Evolutionary conservation across 148 eudicot species (phyloP).

Genomic region (Chenopodium album): DNA sequence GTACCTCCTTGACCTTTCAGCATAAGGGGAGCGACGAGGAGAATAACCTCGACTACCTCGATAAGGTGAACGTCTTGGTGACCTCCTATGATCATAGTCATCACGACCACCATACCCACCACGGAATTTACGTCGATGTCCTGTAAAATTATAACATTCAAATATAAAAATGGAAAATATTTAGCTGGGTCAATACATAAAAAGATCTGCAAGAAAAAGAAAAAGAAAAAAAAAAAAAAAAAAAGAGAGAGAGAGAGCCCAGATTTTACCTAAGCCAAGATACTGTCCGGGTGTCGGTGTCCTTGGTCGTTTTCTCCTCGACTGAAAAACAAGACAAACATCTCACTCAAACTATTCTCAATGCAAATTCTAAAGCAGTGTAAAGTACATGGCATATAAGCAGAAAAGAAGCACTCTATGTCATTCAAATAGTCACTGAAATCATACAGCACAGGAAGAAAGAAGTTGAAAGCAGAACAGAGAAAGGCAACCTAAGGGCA

Average conservation of each 20-base stretch:
- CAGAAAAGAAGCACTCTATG: not conserved
- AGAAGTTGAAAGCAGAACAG: not conserved
- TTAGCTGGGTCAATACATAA: not conserved
- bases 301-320: conserved; percentile 94
- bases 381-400: conserved; percentile 2
- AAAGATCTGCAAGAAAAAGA: not conserved
- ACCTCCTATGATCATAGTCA: conserved; percentile 75
- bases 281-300: conserved; percentile 99
- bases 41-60: conserved; percentile 76
- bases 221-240: too few species aligned
- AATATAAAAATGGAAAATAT: not conserved
- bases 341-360: conserved; percentile 7
- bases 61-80: conserved; percentile 88
- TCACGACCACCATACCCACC: conserved; percentile 75
- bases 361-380: not conserved
- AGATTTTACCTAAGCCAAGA: conserved; percentile 75
- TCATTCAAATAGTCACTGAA: not conserved
- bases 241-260: not conserved
- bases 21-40: conserved; percentile 73
- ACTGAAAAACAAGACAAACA: conserved; percentile 51
- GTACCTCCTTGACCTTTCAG: conserved; percentile 89
- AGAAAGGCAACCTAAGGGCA: not conserved
- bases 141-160: conserved; percentile 30
- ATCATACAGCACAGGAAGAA: not conserved
- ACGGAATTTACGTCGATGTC: conserved; percentile 61